Evolutionary conservation across 208 protist species (phyloP).

Genomic region (Acanthamoeba rhysodes): DNA sequence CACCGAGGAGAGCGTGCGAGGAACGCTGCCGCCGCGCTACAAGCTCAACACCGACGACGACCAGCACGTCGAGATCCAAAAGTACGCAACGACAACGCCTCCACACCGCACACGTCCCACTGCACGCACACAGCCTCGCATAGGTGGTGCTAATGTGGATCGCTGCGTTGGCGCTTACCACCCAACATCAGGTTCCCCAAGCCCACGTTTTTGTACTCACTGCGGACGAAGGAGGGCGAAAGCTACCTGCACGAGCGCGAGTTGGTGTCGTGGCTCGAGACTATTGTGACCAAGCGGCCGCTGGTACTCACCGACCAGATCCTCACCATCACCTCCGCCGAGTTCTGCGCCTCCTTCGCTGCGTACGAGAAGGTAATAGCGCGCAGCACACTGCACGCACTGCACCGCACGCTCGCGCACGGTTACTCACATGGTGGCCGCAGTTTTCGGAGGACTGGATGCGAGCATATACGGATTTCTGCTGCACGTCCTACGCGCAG

Average conservation of each 20-base stretch:
- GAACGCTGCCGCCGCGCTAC: slow-evolving; percentile 24
- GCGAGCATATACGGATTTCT: background rate
- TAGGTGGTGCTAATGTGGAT: no score
- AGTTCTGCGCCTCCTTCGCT: background rate
- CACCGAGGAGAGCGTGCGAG: slow-evolving; percentile 1
- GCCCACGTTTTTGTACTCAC: slow-evolving; percentile 24
- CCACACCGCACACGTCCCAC: no score
- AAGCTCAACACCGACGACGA: slow-evolving; percentile 18
- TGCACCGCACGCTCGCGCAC: no score
- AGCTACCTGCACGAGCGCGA: slow-evolving; percentile 5
- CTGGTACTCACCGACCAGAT: background rate
- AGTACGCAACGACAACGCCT: background rate
- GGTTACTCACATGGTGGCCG: background rate
- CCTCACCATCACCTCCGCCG: background rate
- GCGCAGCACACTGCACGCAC: background rate
- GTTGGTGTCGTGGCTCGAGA: slow-evolving; percentile 4
- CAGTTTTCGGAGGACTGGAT: background rate
- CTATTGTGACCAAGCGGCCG: background rate
- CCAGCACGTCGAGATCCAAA: slow-evolving; percentile 34
- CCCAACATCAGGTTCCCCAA: background rate
- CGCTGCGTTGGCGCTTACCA: no score
- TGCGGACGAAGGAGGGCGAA: slow-evolving; percentile 39
- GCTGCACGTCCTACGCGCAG: background rate
- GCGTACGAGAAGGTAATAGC: background rate
- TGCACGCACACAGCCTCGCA: background rate